Evolutionary conservation across 208 protist species (phyloP).

Genomic region (Leishmania major): DNA sequence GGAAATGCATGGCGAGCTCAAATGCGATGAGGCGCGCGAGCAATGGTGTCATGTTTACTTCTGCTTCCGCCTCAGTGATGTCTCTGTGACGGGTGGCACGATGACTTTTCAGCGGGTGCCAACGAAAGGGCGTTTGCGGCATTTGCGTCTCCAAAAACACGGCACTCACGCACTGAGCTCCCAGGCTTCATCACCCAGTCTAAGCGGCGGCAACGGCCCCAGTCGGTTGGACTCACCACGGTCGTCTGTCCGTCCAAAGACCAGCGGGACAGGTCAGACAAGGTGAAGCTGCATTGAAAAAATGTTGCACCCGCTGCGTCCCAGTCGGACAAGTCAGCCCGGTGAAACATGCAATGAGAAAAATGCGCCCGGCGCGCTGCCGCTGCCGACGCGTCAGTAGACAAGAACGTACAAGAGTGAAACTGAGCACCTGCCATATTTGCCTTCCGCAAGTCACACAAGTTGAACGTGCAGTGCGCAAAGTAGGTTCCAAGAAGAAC

Average conservation of each 20-base stretch:
- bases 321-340: constrained; percentile 64
- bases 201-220: constrained; percentile 61
- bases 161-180: constrained; percentile 37
- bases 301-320: constrained; percentile 77
- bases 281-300: constrained; percentile 70
- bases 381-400: constrained; percentile 37
- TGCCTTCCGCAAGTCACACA: constrained; percentile 37
- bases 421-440: constrained; percentile 60
- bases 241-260: constrained; percentile 70
- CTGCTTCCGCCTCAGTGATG: background rate
- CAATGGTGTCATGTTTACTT: too few species aligned
- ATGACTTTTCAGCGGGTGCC: constrained; percentile 17
- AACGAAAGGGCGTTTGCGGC: constrained; percentile 14
- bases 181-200: constrained; percentile 42
- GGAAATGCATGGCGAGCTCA: background rate
- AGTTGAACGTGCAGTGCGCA: constrained; percentile 70
- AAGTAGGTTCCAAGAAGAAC: constrained; percentile 44
- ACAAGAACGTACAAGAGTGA: constrained; percentile 79
- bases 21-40: background rate
- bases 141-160: constrained; percentile 31
- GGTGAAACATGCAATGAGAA: constrained; percentile 74
- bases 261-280: constrained; percentile 74
- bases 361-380: constrained; percentile 53
- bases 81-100: constrained; percentile 10
- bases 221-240: constrained; percentile 65